Evolutionary conservation across 2,329 filamentous ascomycete genomes (phyloP).

Genomic region (Pseudogymnoascus sp.): DNA sequence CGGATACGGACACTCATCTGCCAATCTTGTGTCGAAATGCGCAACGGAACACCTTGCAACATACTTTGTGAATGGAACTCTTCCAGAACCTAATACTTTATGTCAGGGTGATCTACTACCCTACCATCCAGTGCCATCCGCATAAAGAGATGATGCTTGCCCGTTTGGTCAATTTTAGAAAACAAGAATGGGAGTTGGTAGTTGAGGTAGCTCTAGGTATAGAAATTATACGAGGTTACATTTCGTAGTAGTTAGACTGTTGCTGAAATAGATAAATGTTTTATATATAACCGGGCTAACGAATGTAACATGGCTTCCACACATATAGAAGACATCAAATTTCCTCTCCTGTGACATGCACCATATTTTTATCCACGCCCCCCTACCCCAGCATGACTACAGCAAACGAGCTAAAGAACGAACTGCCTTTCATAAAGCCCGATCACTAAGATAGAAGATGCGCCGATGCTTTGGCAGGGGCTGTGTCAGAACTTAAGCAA

Average conservation of each 20-base stretch:
- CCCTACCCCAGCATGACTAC: neutral
- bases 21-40: neutral
- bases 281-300: neutral
- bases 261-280: neutral
- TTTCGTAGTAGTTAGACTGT: neutral
- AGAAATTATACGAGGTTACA: neutral
- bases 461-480: neutral
- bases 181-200: neutral
- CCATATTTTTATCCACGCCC: too few species aligned
- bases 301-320: neutral
- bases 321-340: neutral
- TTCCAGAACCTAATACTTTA: neutral
- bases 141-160: neutral
- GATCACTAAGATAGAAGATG: neutral
- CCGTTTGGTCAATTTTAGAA: neutral
- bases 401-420: neutral
- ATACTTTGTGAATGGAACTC: neutral
- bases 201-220: neutral
- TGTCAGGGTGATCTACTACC: neutral
- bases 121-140: neutral
- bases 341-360: neutral
- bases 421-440: neutral
- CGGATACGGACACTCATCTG: neutral
- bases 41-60: neutral
- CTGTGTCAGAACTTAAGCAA: constrained; percentile 30